Base-by-base conservation (phyloP, 257 asterid genomes). In the Ballota nigra region DNA sequence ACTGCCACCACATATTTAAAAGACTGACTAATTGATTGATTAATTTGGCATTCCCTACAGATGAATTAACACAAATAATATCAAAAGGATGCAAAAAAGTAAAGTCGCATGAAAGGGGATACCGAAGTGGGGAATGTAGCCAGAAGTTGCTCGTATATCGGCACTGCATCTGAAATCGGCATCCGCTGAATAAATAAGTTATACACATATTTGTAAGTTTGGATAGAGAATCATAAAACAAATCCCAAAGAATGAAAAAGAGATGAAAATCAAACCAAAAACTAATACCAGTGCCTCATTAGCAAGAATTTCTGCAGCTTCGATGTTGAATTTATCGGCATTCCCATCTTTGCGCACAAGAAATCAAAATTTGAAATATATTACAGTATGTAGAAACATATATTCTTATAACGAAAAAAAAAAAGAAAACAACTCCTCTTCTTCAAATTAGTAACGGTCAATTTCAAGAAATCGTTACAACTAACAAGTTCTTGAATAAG, bases 81-180 rank as follows among this genome's bases (percentile, higher is more conserved):
- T 28, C 51, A 6, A 59, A 67, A 11, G 7, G 9, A 24, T 52
- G 56, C 18, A 55, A 9, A 63, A 43, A 55, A 22, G n/a, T 28
- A 20, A 63, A 31, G 65, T 23, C 36, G 9, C 58, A 19, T 22
- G 31, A 59, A 69, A 20, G 64, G 64, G 49, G 73, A 79, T 72
- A 94, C 99, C 81, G 96, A 84, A 47, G 98, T 92, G 16, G 99
- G 99, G 69, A 78, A 95, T 7, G 88, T 85, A 68, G 95, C 83
- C 57, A 95, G 73, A 62, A 95, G 98, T 65, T 87, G 91, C 79
- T 95, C 99, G 52, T 95, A 95, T 57, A 89, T 75, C 6, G 95
- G 92, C 77, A 83, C 85, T 51, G 98, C 95, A 40, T 87, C 95
- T 3, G 93, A 75, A 40, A 92, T 85, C 28, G 95, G 89, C 82